Conservation (phyloP, 1,139 yeast species). For the Tardiomyces depauwii region DNA sequence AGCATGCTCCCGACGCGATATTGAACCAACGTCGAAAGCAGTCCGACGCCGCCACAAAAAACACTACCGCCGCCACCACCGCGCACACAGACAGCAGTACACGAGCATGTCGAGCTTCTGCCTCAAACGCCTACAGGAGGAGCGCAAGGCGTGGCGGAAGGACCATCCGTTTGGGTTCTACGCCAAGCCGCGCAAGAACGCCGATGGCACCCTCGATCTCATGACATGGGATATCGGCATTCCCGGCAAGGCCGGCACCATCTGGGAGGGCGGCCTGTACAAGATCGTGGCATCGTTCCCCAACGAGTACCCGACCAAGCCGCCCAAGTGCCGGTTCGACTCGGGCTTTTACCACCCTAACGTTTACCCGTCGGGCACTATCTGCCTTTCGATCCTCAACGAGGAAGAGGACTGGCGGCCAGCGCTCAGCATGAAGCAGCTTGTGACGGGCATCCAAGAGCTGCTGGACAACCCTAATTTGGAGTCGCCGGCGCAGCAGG, state of each 20-base stretch:
- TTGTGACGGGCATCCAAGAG: slow-evolving; percentile 87
- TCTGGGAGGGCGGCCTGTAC: slow-evolving; percentile 83
- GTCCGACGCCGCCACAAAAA: no score
- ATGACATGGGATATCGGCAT: slow-evolving; percentile 91
- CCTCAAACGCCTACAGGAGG: slow-evolving; percentile 73
- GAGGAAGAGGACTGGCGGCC: slow-evolving; percentile 99
- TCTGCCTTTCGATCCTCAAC: slow-evolving; percentile 83
- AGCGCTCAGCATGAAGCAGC: slow-evolving; percentile 84
- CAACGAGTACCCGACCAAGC: slow-evolving; percentile 90
- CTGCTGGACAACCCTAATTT: slow-evolving; percentile 85
- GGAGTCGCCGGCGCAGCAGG: slow-evolving; percentile 94
- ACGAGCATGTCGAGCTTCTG: slow-evolving; percentile 33
- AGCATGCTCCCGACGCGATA: no score
- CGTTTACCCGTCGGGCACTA: slow-evolving; percentile 93
- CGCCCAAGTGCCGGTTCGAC: slow-evolving; percentile 87
- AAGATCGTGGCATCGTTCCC: slow-evolving; percentile 81
- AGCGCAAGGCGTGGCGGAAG: slow-evolving; percentile 94
- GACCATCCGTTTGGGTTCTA: slow-evolving; percentile 97
- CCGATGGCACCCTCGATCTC: slow-evolving; percentile 76
- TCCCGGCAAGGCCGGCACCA: slow-evolving; percentile 80
- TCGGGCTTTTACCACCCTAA: slow-evolving; percentile 91
- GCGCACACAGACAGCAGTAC: no score
- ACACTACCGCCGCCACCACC: no score
- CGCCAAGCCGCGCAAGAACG: slow-evolving; percentile 72
- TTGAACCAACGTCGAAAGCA: no score